phyloP scores from a whole-genome alignment of 2,329 filamentous ascomycete genomes.

The Penicillium sp. region DNA sequence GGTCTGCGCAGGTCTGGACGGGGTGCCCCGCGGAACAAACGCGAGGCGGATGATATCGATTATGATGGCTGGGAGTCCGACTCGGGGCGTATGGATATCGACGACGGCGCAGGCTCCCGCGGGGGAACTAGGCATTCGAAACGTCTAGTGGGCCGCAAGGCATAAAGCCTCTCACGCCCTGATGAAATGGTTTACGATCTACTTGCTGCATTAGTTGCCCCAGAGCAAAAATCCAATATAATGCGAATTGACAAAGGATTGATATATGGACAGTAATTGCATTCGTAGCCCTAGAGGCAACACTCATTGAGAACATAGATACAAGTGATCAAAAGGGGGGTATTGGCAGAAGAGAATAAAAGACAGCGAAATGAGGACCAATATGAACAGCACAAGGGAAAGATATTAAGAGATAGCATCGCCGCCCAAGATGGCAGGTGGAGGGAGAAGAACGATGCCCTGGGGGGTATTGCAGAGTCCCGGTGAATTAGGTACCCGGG shows the following conservation, averaged over 20 bases:
- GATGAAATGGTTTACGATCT: slow-evolving; percentile 2
- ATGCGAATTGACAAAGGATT: slow-evolving; percentile 3
- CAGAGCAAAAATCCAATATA: neutral
- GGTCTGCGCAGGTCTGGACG: slow-evolving; percentile 4
- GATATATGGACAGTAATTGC: slow-evolving; percentile 6
- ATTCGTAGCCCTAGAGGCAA: slow-evolving; percentile 21
- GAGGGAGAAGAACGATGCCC: neutral
- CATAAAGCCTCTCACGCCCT: slow-evolving; percentile 13
- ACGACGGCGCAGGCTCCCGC: slow-evolving; percentile 30
- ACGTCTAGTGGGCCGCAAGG: slow-evolving; percentile 35
- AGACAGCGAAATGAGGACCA: slow-evolving; percentile 10
- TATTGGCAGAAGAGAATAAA: slow-evolving; percentile 30
- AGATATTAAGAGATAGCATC: slow-evolving; percentile 8
- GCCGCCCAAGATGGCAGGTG: slow-evolving; percentile 7
- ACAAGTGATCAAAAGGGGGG: slow-evolving; percentile 30
- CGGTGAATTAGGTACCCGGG: neutral
- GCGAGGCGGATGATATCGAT: slow-evolving; percentile 39
- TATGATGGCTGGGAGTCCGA: slow-evolving; percentile 35
- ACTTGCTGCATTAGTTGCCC: neutral
- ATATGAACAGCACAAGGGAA: slow-evolving; percentile 23
- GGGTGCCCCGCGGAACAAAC: slow-evolving; percentile 31
- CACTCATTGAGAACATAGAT: slow-evolving; percentile 29
- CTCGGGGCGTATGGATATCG: slow-evolving; percentile 37
- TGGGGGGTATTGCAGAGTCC: neutral
- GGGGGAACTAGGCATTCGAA: slow-evolving; percentile 31